Evolutionary conservation across 1,284 basidiomycete species (phyloP), one percentile per base, ranked within the genome.

Genomic region (Farysia itapuensis): DNA sequence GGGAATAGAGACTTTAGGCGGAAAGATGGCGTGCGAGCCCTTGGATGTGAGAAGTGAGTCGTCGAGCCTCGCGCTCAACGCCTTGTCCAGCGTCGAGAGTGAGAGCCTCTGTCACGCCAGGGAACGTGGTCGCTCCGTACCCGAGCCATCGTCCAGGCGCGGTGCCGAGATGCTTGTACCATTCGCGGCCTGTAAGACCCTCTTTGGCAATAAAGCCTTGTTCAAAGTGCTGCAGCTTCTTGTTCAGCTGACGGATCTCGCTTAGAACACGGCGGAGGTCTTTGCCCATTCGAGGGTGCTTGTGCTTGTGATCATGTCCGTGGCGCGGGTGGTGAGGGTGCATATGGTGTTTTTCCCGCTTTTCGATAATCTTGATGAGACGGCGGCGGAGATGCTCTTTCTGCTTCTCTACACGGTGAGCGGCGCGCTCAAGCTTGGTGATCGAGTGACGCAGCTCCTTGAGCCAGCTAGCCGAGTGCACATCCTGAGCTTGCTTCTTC

Each of bases 141-240:
- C 90, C 78, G 22, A 90, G 82, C 85, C 87, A 92, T 69, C 87
- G 86, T 20, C 91, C 92, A 6, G 93, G 92, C 5, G 90, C 89
- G 26, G 92, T 89, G 30, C 84, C 89, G 39, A 94, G 81, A 78
- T 93, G 88, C 72, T 81, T 81, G 75, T 84, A 93, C 90, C 90
- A 93, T 73, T 89, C 85, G 25, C 79, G 34, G 4, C 77, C 74
- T 36, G 75, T 85, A 38, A 89, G 81, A 0, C 93, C 93, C 64
- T 87, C 81, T 7, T 33, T 21, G 5, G 84, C 85, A 64, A 94
- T 85, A 78, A 96, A 90, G 9, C 89, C 90, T 42, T 82, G 82
- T 77, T 96, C 93, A 66, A 94, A 94, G 3, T 78, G 71, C 24
- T 82, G 79, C 24, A 93, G 79, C 75, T 86, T 86, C 77, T 81